These are phyloP conservation scores for Crithidia mellificae DNA, from an alignment of 208 protist genomes.

Conservation along the genomic window DNA sequence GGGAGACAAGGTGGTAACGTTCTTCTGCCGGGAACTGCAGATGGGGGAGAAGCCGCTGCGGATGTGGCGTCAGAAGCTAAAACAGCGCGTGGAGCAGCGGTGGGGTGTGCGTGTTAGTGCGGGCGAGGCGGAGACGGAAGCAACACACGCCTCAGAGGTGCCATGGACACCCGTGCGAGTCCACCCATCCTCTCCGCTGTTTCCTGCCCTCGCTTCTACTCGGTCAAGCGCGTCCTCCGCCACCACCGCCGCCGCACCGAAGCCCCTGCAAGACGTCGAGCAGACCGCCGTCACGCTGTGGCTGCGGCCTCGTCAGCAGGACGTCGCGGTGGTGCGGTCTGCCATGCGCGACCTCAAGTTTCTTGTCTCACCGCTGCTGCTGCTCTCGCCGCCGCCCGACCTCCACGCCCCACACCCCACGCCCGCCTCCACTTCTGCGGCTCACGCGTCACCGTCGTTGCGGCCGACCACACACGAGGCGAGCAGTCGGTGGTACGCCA, in stretches of 20 bases:
- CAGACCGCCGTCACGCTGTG: conserved; percentile 30
- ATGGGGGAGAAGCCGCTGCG: conserved; percentile 53
- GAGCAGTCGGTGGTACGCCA: conserved; percentile 71
- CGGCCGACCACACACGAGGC: conserved; percentile 22
- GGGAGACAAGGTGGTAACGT: conserved; percentile 48
- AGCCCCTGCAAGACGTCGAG: no score
- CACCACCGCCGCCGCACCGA: no score
- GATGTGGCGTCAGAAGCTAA: conserved; percentile 47
- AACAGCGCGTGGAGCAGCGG: conserved; percentile 19
- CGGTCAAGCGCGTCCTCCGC: no score
- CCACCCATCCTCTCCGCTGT: background rate
- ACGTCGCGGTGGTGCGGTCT: conserved; percentile 51
- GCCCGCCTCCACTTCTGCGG: no score
- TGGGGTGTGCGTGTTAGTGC: conserved; percentile 29
- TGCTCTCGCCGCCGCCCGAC: conserved; percentile 38
- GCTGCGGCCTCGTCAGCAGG: conserved; percentile 45
- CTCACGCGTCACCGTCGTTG: no score
- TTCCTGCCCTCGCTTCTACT: background rate
- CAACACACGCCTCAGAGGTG: background rate
- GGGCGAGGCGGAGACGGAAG: background rate
- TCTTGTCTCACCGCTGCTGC: conserved; percentile 69
- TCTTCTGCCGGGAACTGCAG: conserved; percentile 70
- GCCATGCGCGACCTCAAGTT: conserved; percentile 43
- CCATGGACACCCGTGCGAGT: conserved; percentile 18
- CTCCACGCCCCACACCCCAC: no score